Conservation (phyloP, 345 rosid genomes). For the Euphorbia lathyris region DNA sequence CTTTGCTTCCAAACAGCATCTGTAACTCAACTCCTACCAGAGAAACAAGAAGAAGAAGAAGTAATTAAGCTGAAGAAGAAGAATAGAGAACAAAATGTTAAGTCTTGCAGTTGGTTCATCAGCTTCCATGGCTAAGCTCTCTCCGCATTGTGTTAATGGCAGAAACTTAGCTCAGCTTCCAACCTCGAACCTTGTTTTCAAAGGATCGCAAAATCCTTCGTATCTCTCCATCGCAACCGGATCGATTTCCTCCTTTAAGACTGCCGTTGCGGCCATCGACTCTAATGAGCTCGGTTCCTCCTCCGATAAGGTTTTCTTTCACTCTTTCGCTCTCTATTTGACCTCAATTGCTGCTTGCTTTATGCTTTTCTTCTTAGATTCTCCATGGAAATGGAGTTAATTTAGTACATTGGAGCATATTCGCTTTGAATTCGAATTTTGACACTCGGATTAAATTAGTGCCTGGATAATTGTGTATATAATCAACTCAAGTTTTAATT, state of each 20-base stretch:
- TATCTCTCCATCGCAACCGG: slow-evolving; percentile 2
- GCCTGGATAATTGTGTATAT: too few species aligned
- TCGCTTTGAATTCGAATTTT: too few species aligned
- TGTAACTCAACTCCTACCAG: too few species aligned
- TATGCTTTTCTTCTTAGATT: too few species aligned
- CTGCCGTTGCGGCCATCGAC: slow-evolving; percentile 45
- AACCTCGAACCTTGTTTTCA: slow-evolving; percentile 5
- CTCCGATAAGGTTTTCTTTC: slow-evolving; percentile 28
- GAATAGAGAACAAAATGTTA: slow-evolving; percentile 18
- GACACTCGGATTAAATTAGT: too few species aligned
- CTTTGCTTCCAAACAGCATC: too few species aligned
- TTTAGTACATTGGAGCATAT: too few species aligned
- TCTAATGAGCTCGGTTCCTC: slow-evolving; percentile 36
- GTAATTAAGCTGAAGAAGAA: neutral
- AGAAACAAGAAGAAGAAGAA: neutral
- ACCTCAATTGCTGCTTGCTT: too few species aligned
- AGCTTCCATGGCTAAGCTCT: slow-evolving; percentile 9
- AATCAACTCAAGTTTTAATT: neutral
- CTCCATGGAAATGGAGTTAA: too few species aligned
- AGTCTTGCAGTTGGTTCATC: slow-evolving; percentile 26
- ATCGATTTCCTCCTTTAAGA: slow-evolving; percentile 28
- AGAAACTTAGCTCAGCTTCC: slow-evolving; percentile 11
- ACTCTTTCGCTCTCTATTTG: too few species aligned
- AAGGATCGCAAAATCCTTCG: slow-evolving; percentile 2
- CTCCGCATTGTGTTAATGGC: neutral